Evolutionary conservation across 2,329 filamentous ascomycete genomes (phyloP), one percentile per base, ranked within the genome.

Genomic region (Graphilbum sp.): DNA sequence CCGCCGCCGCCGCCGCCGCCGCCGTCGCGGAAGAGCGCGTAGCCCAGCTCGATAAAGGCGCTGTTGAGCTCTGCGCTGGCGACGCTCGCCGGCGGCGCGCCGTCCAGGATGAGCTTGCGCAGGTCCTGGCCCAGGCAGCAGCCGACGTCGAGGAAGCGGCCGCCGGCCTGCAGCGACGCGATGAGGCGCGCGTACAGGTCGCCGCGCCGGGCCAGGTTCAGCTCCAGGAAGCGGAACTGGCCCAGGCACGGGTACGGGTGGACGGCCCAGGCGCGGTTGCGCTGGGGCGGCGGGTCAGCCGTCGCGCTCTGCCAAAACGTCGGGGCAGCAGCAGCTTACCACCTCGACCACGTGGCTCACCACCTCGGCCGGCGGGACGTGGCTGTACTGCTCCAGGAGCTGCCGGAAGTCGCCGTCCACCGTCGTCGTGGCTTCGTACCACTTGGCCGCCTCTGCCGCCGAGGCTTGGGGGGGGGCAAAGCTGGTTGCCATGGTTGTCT

Each of bases 191-290:
- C 40, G 46, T 56, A 64, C 27, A 46, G 48, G 35, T 47, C 49
- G 39, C 29, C 52, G 16, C 49, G 53, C 2, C 37, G 41, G 2
- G 54, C 42, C 6, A 63, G 46, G 33, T 56, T 53, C 13, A 63
- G 54, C 32, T 59, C 53, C 1, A 64, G 49, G 45, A 64, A 64
- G 20, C 56, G 54, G 43, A 59, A 60, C 18, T 53, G 52, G 15
- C 61, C 61, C 23, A 64, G 53, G 42, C 61, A 64, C 2, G 61
- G 57, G 43, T 62, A 66, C 5, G 57, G 58, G 35, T 43, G 47
- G 31, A 50, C 34, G 6, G 46, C 36, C 48, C 47, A 49, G 29
- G 48, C 45, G 29, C 41, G 45, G 40, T 49, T 42, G 31, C 48
- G 43, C 45, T 49, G 36, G n/a, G n/a, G n/a, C n/a, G n/a, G n/a